These are phyloP conservation scores for Skeletonema tropicum DNA, from an alignment of 108 stramenopile species.

Conservation along the genomic window DNA sequence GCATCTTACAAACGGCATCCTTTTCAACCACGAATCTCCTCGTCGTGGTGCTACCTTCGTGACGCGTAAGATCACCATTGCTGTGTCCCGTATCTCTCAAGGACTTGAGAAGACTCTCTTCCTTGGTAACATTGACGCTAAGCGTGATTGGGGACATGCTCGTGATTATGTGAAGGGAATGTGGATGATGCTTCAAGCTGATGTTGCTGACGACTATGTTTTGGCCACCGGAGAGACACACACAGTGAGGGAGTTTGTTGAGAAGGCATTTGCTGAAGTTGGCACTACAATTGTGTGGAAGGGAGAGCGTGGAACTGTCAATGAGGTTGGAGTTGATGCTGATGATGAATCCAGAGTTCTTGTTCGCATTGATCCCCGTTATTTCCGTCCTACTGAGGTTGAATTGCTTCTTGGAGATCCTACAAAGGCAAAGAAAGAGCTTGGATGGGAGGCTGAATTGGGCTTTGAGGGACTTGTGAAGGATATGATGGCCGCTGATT, in stretches of 20 bases:
- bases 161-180: constrained; percentile 99
- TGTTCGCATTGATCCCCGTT: constrained; percentile 93
- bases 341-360: constrained; percentile 83
- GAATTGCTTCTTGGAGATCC: constrained; percentile 97
- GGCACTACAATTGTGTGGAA: constrained; percentile 90
- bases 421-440: constrained; percentile 90
- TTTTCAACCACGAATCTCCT: constrained; percentile 99
- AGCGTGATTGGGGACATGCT: constrained; percentile 99
- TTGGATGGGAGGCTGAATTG: constrained; percentile 91
- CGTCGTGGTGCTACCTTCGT: constrained; percentile 99
- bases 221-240: constrained; percentile 98
- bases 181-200: constrained; percentile 99
- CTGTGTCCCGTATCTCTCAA: constrained; percentile 88
- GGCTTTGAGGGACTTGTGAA: constrained; percentile 87
- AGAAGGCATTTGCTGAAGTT: constrained; percentile 89
- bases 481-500: constrained; percentile 96
- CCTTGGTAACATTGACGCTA: constrained; percentile 98
- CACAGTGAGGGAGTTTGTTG: constrained; percentile 97
- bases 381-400: constrained; percentile 99
- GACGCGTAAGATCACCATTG: constrained; percentile 96
- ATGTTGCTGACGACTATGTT: constrained; percentile 96
- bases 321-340: constrained; percentile 95
- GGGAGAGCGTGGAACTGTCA: constrained; percentile 89
- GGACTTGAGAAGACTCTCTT: constrained; percentile 90
- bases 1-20: constrained; percentile 96